A percentile compares a stretch with the other conserved stretches of the same genome.
Evolutionary conservation across 495 filamentous ascomycete genomes (phyloP).

Genomic region (Daldinia concentrica): DNA sequence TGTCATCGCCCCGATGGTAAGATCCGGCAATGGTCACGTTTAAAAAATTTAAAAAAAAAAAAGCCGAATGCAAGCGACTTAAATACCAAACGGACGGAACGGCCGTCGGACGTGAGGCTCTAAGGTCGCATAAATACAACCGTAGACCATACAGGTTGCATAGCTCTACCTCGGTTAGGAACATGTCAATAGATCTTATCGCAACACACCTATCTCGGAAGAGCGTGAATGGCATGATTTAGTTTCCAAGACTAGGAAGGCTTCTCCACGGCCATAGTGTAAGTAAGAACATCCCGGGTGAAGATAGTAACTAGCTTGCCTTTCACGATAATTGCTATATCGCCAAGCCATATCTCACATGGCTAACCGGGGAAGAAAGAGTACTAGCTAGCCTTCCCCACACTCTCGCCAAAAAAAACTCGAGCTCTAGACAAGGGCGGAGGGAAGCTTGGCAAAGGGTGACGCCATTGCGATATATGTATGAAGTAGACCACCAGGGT

Average conservation of each 20-base stretch:
- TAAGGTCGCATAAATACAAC: constrained; percentile 18
- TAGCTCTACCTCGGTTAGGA: constrained; percentile 35
- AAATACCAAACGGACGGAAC: constrained; percentile 18
- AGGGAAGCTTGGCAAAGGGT: constrained; percentile 37
- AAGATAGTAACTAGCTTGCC: background rate
- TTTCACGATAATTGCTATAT: constrained; percentile 3
- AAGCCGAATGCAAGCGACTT: constrained; percentile 34
- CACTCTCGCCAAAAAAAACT: constrained; percentile 23
- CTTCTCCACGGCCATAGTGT: background rate
- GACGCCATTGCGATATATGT: constrained; percentile 11
- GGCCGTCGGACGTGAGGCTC: constrained; percentile 34
- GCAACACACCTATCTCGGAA: constrained; percentile 5
- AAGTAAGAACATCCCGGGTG: background rate
- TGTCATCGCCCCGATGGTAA: constrained; percentile 26
- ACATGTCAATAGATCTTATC: constrained; percentile 10
- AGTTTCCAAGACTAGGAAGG: background rate
- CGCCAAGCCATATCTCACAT: constrained; percentile 30
- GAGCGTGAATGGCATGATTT: constrained; percentile 15
- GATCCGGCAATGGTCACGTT: constrained; percentile 12
- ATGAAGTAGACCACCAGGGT: background rate
- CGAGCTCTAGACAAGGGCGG: constrained; percentile 30
- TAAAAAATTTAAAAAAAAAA: too few relatives aligned
- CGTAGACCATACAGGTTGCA: constrained; percentile 9
- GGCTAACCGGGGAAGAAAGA: constrained; percentile 22
- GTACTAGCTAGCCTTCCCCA: constrained; percentile 29